Percentiles rank a stretch among this genome's conserved stretches.
Evolutionary conservation across 805 yeast genomes (phyloP).

Genomic region (Candida odintsovae): DNA sequence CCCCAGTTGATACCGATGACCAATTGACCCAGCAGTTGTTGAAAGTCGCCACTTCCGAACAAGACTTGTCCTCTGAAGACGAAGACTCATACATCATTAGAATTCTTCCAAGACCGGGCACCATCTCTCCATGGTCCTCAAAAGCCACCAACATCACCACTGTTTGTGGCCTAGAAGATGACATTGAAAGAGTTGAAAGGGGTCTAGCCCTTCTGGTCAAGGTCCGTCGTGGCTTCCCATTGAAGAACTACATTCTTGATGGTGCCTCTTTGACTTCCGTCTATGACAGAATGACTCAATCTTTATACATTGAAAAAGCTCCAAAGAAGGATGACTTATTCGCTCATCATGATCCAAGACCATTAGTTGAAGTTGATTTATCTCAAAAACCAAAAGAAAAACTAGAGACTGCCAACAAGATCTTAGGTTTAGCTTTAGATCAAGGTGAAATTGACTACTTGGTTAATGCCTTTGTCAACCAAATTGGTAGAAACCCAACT

Average conservation of each 20-base stretch:
- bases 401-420: slow-evolving; percentile 69
- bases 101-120: slow-evolving; percentile 88
- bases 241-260: slow-evolving; percentile 46
- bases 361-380: slow-evolving; percentile 70
- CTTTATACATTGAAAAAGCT: slow-evolving; percentile 48
- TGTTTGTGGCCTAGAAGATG: slow-evolving; percentile 74
- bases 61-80: slow-evolving; percentile 27
- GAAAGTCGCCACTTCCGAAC: slow-evolving; percentile 27
- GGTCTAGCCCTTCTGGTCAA: slow-evolving; percentile 74
- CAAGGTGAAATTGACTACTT: slow-evolving; percentile 88
- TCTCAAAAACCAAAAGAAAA: slow-evolving; percentile 46
- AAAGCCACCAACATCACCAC: slow-evolving; percentile 93
- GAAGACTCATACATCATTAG: slow-evolving; percentile 55
- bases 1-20: slow-evolving; percentile 51
- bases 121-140: slow-evolving; percentile 98
- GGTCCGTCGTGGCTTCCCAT: slow-evolving; percentile 66
- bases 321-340: slow-evolving; percentile 71
- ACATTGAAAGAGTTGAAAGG: slow-evolving; percentile 82
- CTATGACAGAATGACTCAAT: slow-evolving; percentile 94
- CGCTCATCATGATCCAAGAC: slow-evolving; percentile 74
- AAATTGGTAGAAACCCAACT: slow-evolving; percentile 83
- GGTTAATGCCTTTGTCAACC: slow-evolving; percentile 71
- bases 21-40: slow-evolving; percentile 36
- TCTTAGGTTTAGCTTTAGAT: slow-evolving; percentile 91
- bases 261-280: slow-evolving; percentile 62